Conservation (phyloP, 345 rosid genomes). For the Ailanthus altissimus region DNA sequence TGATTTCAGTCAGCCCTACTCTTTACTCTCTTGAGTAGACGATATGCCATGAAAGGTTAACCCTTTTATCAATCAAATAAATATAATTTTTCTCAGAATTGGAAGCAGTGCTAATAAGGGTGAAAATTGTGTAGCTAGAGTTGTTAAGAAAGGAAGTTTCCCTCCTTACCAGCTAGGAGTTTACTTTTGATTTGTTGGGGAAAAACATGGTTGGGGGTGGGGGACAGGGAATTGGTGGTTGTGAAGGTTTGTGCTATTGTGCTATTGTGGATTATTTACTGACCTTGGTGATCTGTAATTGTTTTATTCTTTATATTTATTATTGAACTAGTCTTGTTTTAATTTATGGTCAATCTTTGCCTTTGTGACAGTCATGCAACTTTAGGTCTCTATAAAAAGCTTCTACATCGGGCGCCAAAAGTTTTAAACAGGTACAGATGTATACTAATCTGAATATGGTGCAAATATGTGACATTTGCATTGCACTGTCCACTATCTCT, state of each 20-base stretch:
- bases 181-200: background rate
- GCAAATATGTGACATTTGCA: background rate
- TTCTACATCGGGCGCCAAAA: constrained; percentile 75
- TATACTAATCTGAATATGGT: background rate
- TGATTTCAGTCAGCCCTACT: background rate
- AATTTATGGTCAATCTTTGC: constrained; percentile 14
- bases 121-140: background rate
- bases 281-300: constrained; percentile 4
- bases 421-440: constrained; percentile 65
- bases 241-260: too few species aligned
- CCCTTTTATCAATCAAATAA: background rate
- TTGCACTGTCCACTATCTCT: background rate
- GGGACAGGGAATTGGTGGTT: too few species aligned
- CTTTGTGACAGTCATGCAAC: constrained; percentile 84
- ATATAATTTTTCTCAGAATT: too few species aligned
- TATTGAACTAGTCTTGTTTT: constrained; percentile 7
- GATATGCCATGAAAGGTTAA: background rate
- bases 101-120: background rate
- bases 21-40: background rate
- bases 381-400: constrained; percentile 87
- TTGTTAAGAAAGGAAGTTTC: background rate
- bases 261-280: background rate
- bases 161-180: background rate
- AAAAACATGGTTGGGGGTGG: background rate
- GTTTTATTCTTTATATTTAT: background rate